Percentiles rank a stretch among this genome's conserved stretches.
Evolutionary conservation across 2,329 filamentous ascomycete genomes (phyloP).

Genomic region (Monosporascus sp.): DNA sequence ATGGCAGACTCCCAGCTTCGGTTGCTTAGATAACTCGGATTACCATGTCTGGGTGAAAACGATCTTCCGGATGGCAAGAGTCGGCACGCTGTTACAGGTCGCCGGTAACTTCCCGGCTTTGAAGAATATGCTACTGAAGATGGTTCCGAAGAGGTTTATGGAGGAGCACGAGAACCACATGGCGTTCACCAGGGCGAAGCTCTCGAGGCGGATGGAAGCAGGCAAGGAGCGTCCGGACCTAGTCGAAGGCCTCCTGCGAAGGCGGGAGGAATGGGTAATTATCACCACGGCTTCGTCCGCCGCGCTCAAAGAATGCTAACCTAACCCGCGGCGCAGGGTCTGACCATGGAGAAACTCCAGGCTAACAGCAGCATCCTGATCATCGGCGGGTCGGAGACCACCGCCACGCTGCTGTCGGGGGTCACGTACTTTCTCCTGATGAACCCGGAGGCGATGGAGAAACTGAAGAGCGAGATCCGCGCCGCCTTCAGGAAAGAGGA

Average conservation of each 20-base stretch:
- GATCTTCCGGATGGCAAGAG: conserved; percentile 5
- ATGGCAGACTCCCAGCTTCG: conserved; percentile 4
- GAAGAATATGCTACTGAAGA: not conserved
- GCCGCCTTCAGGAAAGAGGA: conserved; percentile 28
- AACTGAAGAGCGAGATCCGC: conserved; percentile 33
- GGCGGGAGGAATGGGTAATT: not conserved
- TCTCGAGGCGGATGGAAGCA: not conserved
- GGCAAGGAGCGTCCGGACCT: not conserved
- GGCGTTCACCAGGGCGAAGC: not conserved
- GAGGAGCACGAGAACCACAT: not conserved
- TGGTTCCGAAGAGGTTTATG: not conserved
- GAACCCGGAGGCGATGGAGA: conserved; percentile 23
- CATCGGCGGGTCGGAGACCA: conserved; percentile 40
- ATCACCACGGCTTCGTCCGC: not conserved
- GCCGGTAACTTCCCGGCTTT: not conserved
- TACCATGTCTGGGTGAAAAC: conserved; percentile 13
- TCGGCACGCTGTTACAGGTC: not conserved
- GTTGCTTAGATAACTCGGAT: conserved; percentile 7
- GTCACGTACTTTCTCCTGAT: conserved; percentile 35
- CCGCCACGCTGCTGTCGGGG: conserved; percentile 37
- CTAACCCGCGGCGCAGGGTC: not conserved
- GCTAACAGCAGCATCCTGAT: conserved; percentile 5
- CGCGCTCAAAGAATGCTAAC: not conserved
- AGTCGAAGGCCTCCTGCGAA: not conserved
- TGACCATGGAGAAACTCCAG: conserved; percentile 2